Evolutionary conservation across 1,284 basidiomycete genomes (phyloP), one percentile per base, ranked within the genome.

Genomic region (Megacollybia platyphylla): DNA sequence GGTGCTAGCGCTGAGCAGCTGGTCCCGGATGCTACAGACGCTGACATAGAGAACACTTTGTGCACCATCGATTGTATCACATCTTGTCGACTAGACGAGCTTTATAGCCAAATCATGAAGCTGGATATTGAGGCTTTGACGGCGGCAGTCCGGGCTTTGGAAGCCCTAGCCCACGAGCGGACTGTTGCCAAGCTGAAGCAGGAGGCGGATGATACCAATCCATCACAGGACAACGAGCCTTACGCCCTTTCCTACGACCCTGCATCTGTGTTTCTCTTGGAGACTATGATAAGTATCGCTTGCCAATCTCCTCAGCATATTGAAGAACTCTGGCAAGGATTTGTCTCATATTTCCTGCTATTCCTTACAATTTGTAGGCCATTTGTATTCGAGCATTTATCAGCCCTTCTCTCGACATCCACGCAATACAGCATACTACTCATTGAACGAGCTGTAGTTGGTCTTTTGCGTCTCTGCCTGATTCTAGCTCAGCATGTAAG

Each of bases 401-500:
- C 87, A 0, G 72, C 81, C 1, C 63, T 98, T 20, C 67, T 99
- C 13, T 76, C 79, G 5, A 71, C 81, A 1, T 77, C 94, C 0
- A 70, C 73, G 18, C 79, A 83, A 45, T 93, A 92, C 57, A 93
- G 90, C 54, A 76, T 90, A 11, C 68, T 97, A 39, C 74, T 97
- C 38, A 87, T 97, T 34, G 96, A 98, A 58, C 77, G 96, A n/a
- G 92, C 93, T 1, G 87, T 97, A 1, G 90, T 93, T n/a, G 85
- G 84, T 18, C 67, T 97, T 17, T 63, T 96, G 41, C 74, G 86
- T 27, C 64, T 96, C 20, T 88, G 87, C 51, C 64, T 81, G 44
- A 78, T 91, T 39, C 69, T 93, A 5, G 84, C 87, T 5, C 76
- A 79, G 42, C 77, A 79, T 62, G 89, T 86, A 51, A 52, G 71